A percentile compares a stretch with the other conserved stretches of the same genome.
phyloP scores from a whole-genome alignment of 805 yeast genomes.

The Candida boleticola region DNA sequence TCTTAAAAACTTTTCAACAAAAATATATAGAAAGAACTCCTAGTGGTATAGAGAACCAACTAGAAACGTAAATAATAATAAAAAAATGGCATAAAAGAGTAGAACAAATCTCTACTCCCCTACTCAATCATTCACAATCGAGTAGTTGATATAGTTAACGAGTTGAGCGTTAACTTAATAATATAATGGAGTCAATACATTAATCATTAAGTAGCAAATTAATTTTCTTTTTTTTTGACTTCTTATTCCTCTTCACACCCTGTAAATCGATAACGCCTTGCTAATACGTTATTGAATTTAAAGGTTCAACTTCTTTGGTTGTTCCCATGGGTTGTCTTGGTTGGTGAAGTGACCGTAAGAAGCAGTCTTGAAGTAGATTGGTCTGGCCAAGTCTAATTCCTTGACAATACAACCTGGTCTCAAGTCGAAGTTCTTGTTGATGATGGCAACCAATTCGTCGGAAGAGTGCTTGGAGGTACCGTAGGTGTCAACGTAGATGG shows the following conservation, averaged over 20 bases:
- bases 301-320: conserved; percentile 75
- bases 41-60: conserved; percentile 4
- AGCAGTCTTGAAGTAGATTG: conserved; percentile 98
- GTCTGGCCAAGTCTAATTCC: conserved; percentile 97
- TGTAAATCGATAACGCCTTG: background rate
- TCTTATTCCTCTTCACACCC: background rate
- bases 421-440: conserved; percentile 92
- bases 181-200: conserved; percentile 40
- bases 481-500: conserved; percentile 95
- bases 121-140: no score
- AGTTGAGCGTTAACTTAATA: conserved; percentile 43
- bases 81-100: conserved; percentile 14
- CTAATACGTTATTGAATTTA: conserved; percentile 28
- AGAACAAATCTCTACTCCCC: no score
- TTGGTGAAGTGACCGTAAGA: conserved; percentile 99
- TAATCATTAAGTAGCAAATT: conserved; percentile 31
- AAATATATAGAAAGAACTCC: conserved; percentile 1
- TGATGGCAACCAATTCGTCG: conserved; percentile 86
- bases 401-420: conserved; percentile 99
- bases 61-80: conserved; percentile 12
- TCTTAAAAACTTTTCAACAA: conserved; percentile 8
- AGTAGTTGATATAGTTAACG: no score
- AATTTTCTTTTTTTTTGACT: conserved; percentile 9
- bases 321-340: conserved; percentile 98
- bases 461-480: conserved; percentile 93